Evolutionary conservation across 2,329 filamentous ascomycete species (phyloP), one percentile per base, ranked within the genome.

Genomic region (Drechslera avenae): DNA sequence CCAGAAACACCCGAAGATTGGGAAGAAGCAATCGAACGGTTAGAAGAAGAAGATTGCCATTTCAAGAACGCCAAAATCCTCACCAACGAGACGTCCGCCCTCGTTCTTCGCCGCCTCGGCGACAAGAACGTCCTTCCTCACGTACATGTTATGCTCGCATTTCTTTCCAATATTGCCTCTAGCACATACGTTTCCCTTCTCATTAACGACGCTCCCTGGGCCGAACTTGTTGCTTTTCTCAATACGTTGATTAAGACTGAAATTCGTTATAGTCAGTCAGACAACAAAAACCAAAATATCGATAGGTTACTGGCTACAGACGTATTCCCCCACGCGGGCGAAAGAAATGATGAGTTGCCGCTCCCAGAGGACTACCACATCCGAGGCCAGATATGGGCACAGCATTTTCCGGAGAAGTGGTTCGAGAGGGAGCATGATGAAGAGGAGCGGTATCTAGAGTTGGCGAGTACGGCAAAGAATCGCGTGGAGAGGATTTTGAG

Each of bases 341-440:
- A 62, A 17, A 48, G 51, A 5, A 21, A 73, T 1, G 67, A 77
- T 0, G 77, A 77, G 1, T 75, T 79, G 1, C 86, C 87, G 0
- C 67, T 91, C 0, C 86, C 86, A 0, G 88, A 91, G 40, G 88
- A 91, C 53, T 89, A 84, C 57, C 78, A 82, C 0, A 79, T 90
- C 47, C 78, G 86, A 1, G 88, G 88, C 0, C 73, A 89, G 1
- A 67, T 85, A 1, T 89, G 84, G 76, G 76, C 80, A 0, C 78
- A 84, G 2, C 86, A 86, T 48, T 86, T 83, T 45, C 85, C 86
- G 0, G 48, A 70, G 0, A 73, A 77, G 0, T 89, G 83, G 82
- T 89, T 89, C 62, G 77, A 79, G 7, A 78, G 80, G 1, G 80
- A 81, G 50, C 78, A 85, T 4, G 86, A 89, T 19, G 86, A 89